Evolutionary conservation across 2,329 filamentous ascomycete genomes (phyloP).

Genomic region (Cercospora sojina): DNA sequence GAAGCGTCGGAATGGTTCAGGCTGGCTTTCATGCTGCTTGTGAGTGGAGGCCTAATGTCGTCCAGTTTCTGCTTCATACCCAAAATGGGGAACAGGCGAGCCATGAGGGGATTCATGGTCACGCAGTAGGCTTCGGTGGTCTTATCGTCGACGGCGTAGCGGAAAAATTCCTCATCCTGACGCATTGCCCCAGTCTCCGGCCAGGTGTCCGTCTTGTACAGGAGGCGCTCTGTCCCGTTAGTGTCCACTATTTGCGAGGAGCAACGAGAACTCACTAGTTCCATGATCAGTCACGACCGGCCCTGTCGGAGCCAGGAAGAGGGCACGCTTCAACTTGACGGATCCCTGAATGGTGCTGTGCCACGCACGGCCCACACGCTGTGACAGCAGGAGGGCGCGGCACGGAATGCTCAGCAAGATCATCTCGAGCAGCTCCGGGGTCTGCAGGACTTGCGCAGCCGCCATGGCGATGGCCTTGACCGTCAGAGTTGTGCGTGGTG

Average conservation of each 20-base stretch:
- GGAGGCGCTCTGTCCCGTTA: not conserved
- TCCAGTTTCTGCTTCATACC: no score
- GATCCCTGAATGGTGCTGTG: not conserved
- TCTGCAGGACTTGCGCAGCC: not conserved
- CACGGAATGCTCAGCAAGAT: not conserved
- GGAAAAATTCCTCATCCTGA: no score
- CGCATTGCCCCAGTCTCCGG: rapidly evolving
- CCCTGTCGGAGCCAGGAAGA: not conserved
- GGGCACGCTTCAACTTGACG: not conserved
- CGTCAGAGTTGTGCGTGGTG: not conserved
- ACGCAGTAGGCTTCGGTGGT: not conserved
- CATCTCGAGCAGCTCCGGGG: conserved; percentile 8
- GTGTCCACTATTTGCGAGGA: not conserved
- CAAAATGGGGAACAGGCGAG: not conserved
- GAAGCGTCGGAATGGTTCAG: not conserved
- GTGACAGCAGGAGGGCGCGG: not conserved
- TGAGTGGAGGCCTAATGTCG: not conserved
- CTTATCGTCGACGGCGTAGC: not conserved
- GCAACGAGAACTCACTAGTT: not conserved
- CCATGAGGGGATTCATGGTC: not conserved
- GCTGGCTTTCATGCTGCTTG: not conserved
- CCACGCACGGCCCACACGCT: conserved; percentile 5
- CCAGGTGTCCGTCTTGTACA: not conserved
- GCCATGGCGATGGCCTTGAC: not conserved
- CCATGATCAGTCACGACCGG: not conserved